Base-by-base conservation (phyloP, 768 basidiomycete genomes). In the Tricholoma matsutake region DNA sequence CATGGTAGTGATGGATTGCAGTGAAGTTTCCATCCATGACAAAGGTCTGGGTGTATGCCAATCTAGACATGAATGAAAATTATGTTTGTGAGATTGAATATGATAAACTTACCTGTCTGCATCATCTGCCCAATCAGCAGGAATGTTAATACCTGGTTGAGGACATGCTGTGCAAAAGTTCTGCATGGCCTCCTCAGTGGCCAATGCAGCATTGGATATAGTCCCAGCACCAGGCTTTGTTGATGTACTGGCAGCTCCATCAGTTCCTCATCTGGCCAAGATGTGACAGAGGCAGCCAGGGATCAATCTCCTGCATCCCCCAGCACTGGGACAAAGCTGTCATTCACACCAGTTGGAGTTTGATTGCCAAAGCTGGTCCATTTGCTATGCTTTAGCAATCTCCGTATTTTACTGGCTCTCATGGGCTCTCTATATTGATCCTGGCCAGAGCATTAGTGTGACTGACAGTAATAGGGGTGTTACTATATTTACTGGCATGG, bases 111-210 rank as follows among this genome's bases (percentile, higher is more conserved):
- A 41, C 39, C 16, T 11, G 11, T 41, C 14, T 18, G 58, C 43
- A 8, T 64, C 58, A 4, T 47, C 10, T 16, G 63, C 35, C 72
- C 72, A 73, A 28, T 67, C 29, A 1, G 32, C 28, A 3, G 68
- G 68, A 3, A 73, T 25, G 51, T 75, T 75, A 13, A 69, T 55
- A 0, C 62, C 63, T 0, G 69, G 69, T 35, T 72, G 72, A 0
- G 69, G 72, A 53, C 74, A 75, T 4, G 68, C 63, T 0, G 68
- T 59, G 43, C 72, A 75, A 34, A 71, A 69, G 1, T 2, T 57
- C 54, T 7, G 34, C 3, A 67, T 63, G n/a, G n/a, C n/a, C n/a
- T n/a, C n/a, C n/a, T n/a, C n/a, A n/a, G n/a, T n/a, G n/a, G n/a
- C n/a, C n/a, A n/a, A n/a, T n/a, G n/a, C n/a, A n/a, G n/a, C n/a